Percentiles rank a stretch among this genome's conserved stretches.
Evolutionary conservation across 306 rosid species (phyloP).

Genomic region (Nissolia schottii): DNA sequence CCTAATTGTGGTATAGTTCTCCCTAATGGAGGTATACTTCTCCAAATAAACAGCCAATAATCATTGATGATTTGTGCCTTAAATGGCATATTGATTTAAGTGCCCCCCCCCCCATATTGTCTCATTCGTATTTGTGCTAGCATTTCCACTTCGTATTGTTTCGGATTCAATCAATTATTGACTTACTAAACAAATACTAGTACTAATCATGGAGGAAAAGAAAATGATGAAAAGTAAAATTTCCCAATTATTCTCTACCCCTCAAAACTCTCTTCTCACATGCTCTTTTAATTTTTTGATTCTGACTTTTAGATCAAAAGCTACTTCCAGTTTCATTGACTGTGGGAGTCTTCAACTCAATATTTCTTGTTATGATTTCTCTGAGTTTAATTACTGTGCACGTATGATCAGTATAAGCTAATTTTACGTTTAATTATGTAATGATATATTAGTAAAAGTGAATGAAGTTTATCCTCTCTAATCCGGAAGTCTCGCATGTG

Average conservation of each 20-base stretch:
- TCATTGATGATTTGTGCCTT: conserved; percentile 41
- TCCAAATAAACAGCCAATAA: conserved; percentile 24
- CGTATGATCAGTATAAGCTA: too few species aligned
- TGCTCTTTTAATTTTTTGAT: background rate
- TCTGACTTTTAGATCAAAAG: background rate
- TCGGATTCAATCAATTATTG: background rate
- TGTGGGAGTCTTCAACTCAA: background rate
- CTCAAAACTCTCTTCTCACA: background rate
- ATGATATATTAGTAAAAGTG: too few species aligned
- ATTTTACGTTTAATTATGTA: too few species aligned
- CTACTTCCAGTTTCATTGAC: background rate
- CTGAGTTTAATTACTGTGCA: too few species aligned
- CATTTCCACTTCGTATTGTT: background rate
- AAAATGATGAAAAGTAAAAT: background rate
- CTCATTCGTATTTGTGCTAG: background rate
- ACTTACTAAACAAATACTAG: background rate
- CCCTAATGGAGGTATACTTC: conserved; percentile 6
- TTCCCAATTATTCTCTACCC: background rate
- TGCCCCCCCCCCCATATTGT: conserved; percentile 36
- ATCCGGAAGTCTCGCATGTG: too few species aligned
- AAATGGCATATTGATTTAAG: conserved; percentile 45
- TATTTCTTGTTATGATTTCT: background rate
- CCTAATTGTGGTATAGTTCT: conserved; percentile 1
- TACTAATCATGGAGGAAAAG: too few species aligned
- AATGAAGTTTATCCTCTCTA: too few species aligned